Conservation (phyloP, 73 alveolate species). For the Paramecium tetraurelia region DNA sequence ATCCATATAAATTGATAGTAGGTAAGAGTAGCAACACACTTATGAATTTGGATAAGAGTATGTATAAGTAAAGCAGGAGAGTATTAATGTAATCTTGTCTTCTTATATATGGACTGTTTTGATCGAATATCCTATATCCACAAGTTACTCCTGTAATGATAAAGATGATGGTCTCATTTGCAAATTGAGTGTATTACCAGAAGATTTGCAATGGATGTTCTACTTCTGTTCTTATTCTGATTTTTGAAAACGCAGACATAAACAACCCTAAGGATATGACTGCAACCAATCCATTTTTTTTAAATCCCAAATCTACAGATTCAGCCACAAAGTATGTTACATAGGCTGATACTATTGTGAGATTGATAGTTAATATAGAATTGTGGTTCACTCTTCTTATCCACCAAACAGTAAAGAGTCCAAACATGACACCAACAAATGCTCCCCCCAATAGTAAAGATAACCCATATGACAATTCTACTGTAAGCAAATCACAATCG, state of each 20-base stretch:
- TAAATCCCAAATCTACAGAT: conserved; percentile 37
- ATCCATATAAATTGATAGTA: conserved; percentile 22
- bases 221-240: conserved; percentile 60
- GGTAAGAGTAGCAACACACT: background rate
- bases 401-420: conserved; percentile 61
- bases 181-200: conserved; percentile 61
- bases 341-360: conserved; percentile 70
- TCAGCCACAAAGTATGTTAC: conserved; percentile 69
- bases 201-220: conserved; percentile 62
- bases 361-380: conserved; percentile 67
- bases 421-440: conserved; percentile 69
- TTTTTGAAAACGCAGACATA: conserved; percentile 68
- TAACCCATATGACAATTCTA: background rate
- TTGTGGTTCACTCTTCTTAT: conserved; percentile 71
- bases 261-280: conserved; percentile 71
- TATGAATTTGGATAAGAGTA: background rate
- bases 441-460: conserved; percentile 57
- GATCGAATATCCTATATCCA: conserved; percentile 10
- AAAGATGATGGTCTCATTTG: conserved; percentile 69
- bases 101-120: background rate
- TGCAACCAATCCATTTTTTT: conserved; percentile 72
- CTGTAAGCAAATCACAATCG: conserved; percentile 13
- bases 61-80: background rate
- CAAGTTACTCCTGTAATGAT: conserved; percentile 68
- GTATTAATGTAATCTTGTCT: background rate